A percentile compares a stretch with the other conserved stretches of the same genome.
These are phyloP conservation scores for Coniosporium tulheliwenetii DNA, from an alignment of 2,329 filamentous ascomycete genomes.

Conservation along the genomic window DNA sequence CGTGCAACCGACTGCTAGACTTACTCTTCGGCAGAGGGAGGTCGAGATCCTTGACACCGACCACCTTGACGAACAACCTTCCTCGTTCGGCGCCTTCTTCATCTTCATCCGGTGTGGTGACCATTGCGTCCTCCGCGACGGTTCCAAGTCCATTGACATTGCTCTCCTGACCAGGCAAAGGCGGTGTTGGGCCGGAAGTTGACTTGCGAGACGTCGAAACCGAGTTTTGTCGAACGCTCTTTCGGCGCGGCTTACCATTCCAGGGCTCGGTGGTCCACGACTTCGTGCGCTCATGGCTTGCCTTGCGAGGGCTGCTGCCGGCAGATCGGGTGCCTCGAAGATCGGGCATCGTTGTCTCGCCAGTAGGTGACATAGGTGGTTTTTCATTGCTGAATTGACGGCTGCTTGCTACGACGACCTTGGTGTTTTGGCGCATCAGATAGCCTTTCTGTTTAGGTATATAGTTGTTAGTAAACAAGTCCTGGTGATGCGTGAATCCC, in stretches of 20 bases:
- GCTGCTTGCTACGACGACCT: conserved; percentile 81
- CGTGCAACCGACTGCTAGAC: conserved; percentile 14
- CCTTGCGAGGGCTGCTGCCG: conserved; percentile 58
- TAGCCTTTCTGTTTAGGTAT: conserved; percentile 76
- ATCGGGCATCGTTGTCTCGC: conserved; percentile 16
- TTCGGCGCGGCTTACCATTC: conserved; percentile 65
- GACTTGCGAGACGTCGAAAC: conserved; percentile 25
- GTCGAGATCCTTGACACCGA: conserved; percentile 91
- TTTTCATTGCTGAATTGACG: conserved; percentile 38
- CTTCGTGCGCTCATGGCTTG: conserved; percentile 51
- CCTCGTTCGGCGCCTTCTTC: conserved; percentile 79
- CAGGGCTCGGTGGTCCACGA: conserved; percentile 96
- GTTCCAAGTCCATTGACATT: conserved; percentile 49
- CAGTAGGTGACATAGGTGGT: conserved; percentile 37
- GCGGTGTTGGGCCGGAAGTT: conserved; percentile 51
- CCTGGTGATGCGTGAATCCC: conserved; percentile 14
- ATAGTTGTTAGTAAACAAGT: conserved; percentile 25
- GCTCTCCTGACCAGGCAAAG: conserved; percentile 76
- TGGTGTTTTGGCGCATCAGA: conserved; percentile 96
- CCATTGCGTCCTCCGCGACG: conserved; percentile 52
- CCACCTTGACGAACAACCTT: conserved; percentile 93
- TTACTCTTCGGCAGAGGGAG: conserved; percentile 79
- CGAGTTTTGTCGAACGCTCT: conserved; percentile 43
- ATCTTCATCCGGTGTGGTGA: conserved; percentile 35
- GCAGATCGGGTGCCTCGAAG: conserved; percentile 40